Percentiles rank a stretch among this genome's conserved stretches.
phyloP scores from a whole-genome alignment of 176 grass and related monocot species.

The Musa itinerans region DNA sequence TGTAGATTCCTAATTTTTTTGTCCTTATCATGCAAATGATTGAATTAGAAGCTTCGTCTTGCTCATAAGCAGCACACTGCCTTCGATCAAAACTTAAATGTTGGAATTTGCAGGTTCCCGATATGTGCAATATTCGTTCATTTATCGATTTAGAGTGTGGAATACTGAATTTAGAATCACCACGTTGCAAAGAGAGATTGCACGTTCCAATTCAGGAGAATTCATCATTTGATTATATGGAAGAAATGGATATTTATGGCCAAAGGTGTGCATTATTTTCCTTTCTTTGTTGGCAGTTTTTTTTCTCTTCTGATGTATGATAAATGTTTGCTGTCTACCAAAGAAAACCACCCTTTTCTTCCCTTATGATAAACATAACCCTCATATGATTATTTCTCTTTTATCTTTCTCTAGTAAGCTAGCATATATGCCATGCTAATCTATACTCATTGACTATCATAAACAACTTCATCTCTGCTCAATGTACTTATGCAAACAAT shows the following conservation, averaged over 20 bases:
- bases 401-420: background rate
- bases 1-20: too few relatives aligned
- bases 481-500: background rate
- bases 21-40: background rate
- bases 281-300: background rate
- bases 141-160: constrained; percentile 58
- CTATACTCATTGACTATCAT: background rate
- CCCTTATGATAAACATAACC: too few relatives aligned
- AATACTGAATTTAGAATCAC: constrained; percentile 52
- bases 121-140: constrained; percentile 60
- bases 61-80: background rate
- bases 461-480: background rate
- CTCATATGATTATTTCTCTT: too few relatives aligned
- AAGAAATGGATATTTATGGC: constrained; percentile 80
- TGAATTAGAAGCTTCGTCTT: background rate
- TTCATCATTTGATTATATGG: constrained; percentile 23
- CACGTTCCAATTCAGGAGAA: constrained; percentile 60
- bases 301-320: background rate
- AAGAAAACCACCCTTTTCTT: too few relatives aligned
- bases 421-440: background rate
- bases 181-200: constrained; percentile 47
- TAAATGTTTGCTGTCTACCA: too few relatives aligned
- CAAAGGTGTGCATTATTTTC: constrained; percentile 46
- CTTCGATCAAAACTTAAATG: background rate
- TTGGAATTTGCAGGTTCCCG: constrained; percentile 58